Conservation (phyloP, 352 stramenopile species). For the Albugo laibachii region DNA sequence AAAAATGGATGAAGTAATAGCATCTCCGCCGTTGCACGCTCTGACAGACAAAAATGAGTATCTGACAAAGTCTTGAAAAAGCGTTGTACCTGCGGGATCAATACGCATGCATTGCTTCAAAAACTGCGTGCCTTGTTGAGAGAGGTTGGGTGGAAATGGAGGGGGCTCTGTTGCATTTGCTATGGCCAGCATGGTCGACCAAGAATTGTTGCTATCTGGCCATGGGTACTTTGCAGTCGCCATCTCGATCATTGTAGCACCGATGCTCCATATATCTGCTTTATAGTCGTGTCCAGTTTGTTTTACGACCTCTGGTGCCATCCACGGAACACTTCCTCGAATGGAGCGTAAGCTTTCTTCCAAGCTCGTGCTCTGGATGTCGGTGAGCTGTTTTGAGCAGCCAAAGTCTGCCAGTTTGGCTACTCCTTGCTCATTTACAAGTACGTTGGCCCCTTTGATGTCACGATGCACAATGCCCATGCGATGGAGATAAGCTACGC, state of each 20-base stretch:
- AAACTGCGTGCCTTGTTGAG: slow-evolving; percentile 27
- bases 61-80: background rate
- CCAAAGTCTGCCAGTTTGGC: slow-evolving; percentile 83
- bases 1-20: slow-evolving; percentile 38
- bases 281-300: slow-evolving; percentile 58
- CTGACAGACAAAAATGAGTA: slow-evolving; percentile 7
- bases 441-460: slow-evolving; percentile 84
- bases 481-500: slow-evolving; percentile 82
- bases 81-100: slow-evolving; percentile 26
- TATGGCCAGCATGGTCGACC: slow-evolving; percentile 51
- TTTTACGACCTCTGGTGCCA: slow-evolving; percentile 60
- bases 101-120: slow-evolving; percentile 49
- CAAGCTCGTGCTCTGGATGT: slow-evolving; percentile 59
- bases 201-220: slow-evolving; percentile 29
- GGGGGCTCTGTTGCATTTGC: slow-evolving; percentile 29
- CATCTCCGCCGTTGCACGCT: slow-evolving; percentile 40
- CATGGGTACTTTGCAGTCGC: slow-evolving; percentile 51
- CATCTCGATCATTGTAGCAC: slow-evolving; percentile 64
- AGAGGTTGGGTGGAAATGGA: slow-evolving; percentile 28
- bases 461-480: slow-evolving; percentile 87
- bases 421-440: slow-evolving; percentile 74
- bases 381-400: slow-evolving; percentile 72
- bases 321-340: slow-evolving; percentile 69
- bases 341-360: slow-evolving; percentile 68
- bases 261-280: slow-evolving; percentile 67